Base-by-base conservation (phyloP, 2,329 filamentous ascomycete species). In the Xylaria sp. region DNA sequence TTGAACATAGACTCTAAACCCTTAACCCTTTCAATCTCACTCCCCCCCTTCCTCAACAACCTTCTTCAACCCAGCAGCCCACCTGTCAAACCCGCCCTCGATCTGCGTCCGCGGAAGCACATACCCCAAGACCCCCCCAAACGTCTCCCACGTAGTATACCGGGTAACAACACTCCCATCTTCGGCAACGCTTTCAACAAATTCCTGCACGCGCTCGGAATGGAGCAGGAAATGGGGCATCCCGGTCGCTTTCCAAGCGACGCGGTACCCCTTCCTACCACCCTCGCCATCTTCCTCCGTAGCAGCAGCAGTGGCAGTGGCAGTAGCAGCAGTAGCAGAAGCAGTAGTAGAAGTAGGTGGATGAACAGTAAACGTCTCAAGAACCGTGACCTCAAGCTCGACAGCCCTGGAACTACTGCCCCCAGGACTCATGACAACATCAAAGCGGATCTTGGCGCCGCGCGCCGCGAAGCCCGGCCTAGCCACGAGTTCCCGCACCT, bases 131-230 rank as follows among this genome's bases (percentile, higher is more conserved):
- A 28, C 3, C 0, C 70, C 70, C 0, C 59, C 69, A 41, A 72
- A 72, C 25, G 70, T 72, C 65, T 72, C 69, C 70, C 70, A 72
- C 44, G 57, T 68, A 25, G 39, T 20, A 28, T 72, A 72, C 10
- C 32, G n/a, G n/a, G 69, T 71, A 13, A 44, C 23, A 1, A 60
- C 34, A 2, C 0, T 15, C 2, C 65, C 68, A 7, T 68, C 70
- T 0, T 23, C 52, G 1, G 10, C 48, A 0, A 15, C 60, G 0
- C 0, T 9, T 57, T 72, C 66, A 13, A 71, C 23, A 2, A 71
- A 72, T 52, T 72, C 70, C 61, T 72, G 70, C 48, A 71, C 70
- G 13, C 70, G 70, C 64, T 72, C 69, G 13, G 70, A 65, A 7
- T 28, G 70, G 13, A 72, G 66, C 41, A 72, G 10, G 61, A 72